These are phyloP conservation scores for Paraphoma sp. DNA, from an alignment of 2,329 filamentous ascomycete species.

Conservation along the genomic window DNA sequence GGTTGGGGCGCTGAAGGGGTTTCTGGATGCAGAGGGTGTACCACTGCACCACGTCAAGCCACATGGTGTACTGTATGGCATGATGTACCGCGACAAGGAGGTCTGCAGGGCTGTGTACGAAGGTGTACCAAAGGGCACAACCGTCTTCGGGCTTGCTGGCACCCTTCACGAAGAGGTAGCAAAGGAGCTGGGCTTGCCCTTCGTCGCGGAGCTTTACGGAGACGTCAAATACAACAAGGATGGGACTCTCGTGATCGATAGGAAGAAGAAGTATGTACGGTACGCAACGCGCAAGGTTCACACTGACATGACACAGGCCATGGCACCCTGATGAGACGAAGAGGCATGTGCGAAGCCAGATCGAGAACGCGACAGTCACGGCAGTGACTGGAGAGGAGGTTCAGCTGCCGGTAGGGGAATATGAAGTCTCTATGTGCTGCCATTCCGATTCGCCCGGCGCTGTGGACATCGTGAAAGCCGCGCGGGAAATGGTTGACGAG, in stretches of 20 bases:
- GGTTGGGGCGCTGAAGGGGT: conserved; percentile 66
- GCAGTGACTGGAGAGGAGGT: conserved; percentile 52
- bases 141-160: conserved; percentile 62
- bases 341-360: conserved; percentile 49
- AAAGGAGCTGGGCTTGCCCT: conserved; percentile 59
- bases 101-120: conserved; percentile 60
- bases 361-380: conserved; percentile 49
- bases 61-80: conserved; percentile 66
- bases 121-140: conserved; percentile 58
- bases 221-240: conserved; percentile 63
- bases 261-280: conserved; percentile 60
- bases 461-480: conserved; percentile 52
- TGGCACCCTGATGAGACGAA: conserved; percentile 52
- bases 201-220: conserved; percentile 62
- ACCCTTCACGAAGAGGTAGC: conserved; percentile 63
- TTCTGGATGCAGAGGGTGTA: conserved; percentile 64
- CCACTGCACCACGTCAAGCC: conserved; percentile 68
- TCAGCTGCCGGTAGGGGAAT: conserved; percentile 50
- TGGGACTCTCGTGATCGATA: conserved; percentile 61
- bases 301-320: conserved; percentile 29
- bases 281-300: background rate
- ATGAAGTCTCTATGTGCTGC: conserved; percentile 53
- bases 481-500: conserved; percentile 51
- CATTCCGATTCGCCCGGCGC: conserved; percentile 55
- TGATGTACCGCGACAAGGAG: conserved; percentile 61